Percentiles rank a stretch among this genome's conserved stretches.
phyloP scores from a whole-genome alignment of 73 alveolate species.

The Tetrahymena thermophila region DNA sequence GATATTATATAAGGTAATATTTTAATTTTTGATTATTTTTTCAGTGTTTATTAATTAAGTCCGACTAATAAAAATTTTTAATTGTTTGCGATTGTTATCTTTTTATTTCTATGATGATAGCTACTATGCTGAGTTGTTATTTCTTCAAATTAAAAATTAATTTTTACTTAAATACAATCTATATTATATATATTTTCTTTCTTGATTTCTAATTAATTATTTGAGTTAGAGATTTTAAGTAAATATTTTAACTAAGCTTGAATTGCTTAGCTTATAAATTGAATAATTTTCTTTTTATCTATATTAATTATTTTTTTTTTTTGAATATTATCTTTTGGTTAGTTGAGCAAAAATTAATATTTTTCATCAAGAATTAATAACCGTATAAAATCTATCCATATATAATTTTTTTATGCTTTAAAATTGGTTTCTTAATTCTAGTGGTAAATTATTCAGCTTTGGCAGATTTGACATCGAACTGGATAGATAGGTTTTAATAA shows the following conservation, averaged over 20 bases:
- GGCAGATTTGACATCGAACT: background rate
- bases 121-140: background rate
- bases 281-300: background rate
- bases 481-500: too few relatives aligned
- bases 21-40: background rate
- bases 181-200: background rate
- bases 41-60: background rate
- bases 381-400: background rate
- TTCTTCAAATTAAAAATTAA: background rate
- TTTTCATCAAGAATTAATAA: too few relatives aligned
- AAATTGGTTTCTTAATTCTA: background rate
- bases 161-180: background rate
- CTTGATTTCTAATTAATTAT: too few relatives aligned
- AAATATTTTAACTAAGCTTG: background rate
- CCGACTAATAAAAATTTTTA: background rate
- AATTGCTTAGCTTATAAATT: background rate
- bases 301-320: too few relatives aligned
- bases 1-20: background rate
- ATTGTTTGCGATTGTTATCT: background rate
- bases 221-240: background rate
- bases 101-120: background rate
- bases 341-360: background rate
- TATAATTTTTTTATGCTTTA: too few relatives aligned
- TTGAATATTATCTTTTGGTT: background rate
- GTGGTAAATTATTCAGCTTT: background rate